A percentile compares a stretch with the other conserved stretches of the same genome.
These are phyloP conservation scores for Exidia glandulosa DNA, from an alignment of 768 basidiomycete genomes.

Conservation along the genomic window DNA sequence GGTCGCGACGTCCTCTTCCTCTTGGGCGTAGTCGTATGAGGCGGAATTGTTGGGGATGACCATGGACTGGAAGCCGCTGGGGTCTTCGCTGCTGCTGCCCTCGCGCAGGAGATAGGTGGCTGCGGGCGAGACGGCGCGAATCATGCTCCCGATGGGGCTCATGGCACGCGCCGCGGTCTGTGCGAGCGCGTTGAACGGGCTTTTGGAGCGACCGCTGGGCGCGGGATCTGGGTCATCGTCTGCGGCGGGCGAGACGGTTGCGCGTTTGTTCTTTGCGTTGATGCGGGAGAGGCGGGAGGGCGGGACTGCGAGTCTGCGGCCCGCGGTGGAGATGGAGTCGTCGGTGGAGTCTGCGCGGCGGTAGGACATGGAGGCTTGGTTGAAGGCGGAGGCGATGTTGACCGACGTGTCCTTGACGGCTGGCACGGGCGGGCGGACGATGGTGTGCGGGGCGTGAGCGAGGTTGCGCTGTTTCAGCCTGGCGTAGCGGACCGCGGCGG, in stretches of 20 bases:
- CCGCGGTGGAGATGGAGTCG: constrained; percentile 41
- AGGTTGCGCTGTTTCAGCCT: constrained; percentile 36
- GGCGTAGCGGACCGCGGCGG: constrained; percentile 36
- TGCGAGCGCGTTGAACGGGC: constrained; percentile 39
- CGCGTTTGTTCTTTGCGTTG: constrained; percentile 9
- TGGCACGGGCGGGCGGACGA: constrained; percentile 40
- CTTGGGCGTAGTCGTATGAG: constrained; percentile 62
- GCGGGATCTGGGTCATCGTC: constrained; percentile 49
- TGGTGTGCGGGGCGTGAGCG: constrained; percentile 18
- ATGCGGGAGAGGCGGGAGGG: constrained; percentile 30
- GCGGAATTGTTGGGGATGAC: constrained; percentile 28
- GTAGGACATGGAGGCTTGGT: constrained; percentile 44
- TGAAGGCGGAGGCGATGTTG: constrained; percentile 74
- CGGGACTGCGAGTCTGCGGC: constrained; percentile 53
- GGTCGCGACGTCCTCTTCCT: constrained; percentile 36
- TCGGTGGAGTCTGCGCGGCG: constrained; percentile 58
- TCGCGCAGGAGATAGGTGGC: constrained; percentile 59
- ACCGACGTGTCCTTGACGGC: constrained; percentile 75
- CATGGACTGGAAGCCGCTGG: constrained; percentile 26
- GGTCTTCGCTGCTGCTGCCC: constrained; percentile 35
- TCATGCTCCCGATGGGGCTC: constrained; percentile 17
- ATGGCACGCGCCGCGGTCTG: constrained; percentile 43
- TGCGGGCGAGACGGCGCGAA: neutral
- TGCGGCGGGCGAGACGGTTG: constrained; percentile 47
- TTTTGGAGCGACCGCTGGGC: constrained; percentile 44